These are phyloP conservation scores for Pelargonium citronellum DNA, from an alignment of 441 rosid species.

Conservation along the genomic window DNA sequence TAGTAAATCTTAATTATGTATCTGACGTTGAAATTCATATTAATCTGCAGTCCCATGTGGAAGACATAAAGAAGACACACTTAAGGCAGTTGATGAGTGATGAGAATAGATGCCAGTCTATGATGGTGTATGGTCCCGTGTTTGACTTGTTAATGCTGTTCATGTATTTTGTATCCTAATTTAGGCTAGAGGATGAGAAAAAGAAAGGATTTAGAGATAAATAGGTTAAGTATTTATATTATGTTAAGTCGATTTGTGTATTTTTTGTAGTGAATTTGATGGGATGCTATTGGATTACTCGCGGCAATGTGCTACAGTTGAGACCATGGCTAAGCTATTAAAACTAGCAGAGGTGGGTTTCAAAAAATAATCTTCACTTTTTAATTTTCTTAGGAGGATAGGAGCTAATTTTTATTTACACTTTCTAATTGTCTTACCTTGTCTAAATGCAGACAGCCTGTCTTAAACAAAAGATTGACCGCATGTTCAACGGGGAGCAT, in stretches of 20 bases:
- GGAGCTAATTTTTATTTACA: too few relatives aligned
- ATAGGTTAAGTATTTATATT: background rate
- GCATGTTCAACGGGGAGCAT: slow-evolving; percentile 74
- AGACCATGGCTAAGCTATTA: slow-evolving; percentile 58
- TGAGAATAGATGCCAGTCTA: slow-evolving; percentile 55
- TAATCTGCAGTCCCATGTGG: slow-evolving; percentile 52
- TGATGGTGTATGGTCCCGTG: slow-evolving; percentile 53
- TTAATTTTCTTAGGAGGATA: too few relatives aligned
- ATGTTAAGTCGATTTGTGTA: slow-evolving; percentile 11
- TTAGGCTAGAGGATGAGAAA: background rate
- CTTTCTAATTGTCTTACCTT: slow-evolving; percentile 3
- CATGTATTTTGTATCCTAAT: background rate
- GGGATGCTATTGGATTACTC: slow-evolving; percentile 70
- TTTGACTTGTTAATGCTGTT: background rate
- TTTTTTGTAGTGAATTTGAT: slow-evolving; percentile 55
- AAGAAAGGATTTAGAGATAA: background rate
- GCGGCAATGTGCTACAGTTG: slow-evolving; percentile 62
- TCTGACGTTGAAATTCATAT: background rate
- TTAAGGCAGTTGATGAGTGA: slow-evolving; percentile 74
- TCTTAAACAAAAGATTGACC: slow-evolving; percentile 59
- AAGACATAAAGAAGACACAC: slow-evolving; percentile 67
- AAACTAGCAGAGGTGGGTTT: slow-evolving; percentile 65
- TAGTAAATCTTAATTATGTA: background rate
- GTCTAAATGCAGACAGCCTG: slow-evolving; percentile 49
- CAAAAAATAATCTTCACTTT: too few relatives aligned